phyloP scores from a whole-genome alignment of 148 eudicot genomes.

The Arctostaphylos glauca region DNA sequence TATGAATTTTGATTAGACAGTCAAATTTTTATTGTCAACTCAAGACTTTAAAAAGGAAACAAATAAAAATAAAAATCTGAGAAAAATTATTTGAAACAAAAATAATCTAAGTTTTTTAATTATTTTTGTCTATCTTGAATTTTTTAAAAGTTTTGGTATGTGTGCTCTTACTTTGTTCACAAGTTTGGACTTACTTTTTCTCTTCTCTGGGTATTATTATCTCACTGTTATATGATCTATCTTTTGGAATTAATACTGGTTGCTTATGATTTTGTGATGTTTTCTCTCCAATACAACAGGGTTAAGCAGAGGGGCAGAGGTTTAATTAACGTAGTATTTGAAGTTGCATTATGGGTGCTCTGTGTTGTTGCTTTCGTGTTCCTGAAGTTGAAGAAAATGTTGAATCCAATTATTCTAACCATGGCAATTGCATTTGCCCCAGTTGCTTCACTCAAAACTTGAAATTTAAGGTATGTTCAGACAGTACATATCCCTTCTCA shows the following conservation, averaged over 20 bases:
- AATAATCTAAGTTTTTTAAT: no score
- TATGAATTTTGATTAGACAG: no score
- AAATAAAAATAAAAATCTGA: no score
- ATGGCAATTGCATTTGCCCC: constrained; percentile 10
- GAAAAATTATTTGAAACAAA: no score
- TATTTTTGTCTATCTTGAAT: no score
- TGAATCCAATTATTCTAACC: constrained; percentile 12
- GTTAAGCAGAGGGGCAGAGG: background rate
- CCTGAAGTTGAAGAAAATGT: constrained; percentile 19
- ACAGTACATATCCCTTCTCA: background rate
- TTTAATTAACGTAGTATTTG: constrained; percentile 1
- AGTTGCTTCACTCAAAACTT: constrained; percentile 19
- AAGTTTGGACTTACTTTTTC: background rate
- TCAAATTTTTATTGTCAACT: no score
- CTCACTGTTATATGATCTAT: background rate
- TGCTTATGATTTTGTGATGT: background rate
- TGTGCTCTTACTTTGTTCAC: no score
- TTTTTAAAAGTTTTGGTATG: no score
- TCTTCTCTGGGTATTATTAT: background rate
- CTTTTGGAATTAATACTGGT: background rate
- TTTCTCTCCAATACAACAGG: background rate
- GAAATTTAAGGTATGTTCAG: constrained; percentile 21
- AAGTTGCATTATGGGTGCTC: constrained; percentile 29
- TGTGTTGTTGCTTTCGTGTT: constrained; percentile 30
- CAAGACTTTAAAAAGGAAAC: no score